A percentile compares a stretch with the other conserved stretches of the same genome.
These are phyloP conservation scores for Tricholoma bakamatsutake DNA, from an alignment of 768 basidiomycete genomes.

Conservation along the genomic window DNA sequence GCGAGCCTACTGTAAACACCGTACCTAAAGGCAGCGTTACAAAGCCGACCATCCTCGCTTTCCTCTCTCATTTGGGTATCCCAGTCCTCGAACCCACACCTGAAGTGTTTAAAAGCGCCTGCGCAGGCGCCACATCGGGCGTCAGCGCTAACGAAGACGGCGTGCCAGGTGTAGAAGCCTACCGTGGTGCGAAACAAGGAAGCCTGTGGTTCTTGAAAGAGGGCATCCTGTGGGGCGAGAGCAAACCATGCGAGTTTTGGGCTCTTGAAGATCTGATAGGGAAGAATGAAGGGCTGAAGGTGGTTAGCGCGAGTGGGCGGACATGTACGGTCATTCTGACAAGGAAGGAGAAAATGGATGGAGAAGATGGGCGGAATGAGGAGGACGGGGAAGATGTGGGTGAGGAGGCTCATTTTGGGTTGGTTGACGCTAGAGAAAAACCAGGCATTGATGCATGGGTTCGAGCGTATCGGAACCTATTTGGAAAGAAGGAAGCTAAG, in stretches of 20 bases:
- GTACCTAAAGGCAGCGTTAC: conserved; percentile 50
- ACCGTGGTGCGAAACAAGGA: conserved; percentile 65
- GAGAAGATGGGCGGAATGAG: conserved; percentile 28
- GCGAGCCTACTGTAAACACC: conserved; percentile 21
- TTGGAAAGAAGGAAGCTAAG: conserved; percentile 37
- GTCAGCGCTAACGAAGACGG: conserved; percentile 34
- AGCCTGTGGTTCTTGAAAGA: conserved; percentile 65
- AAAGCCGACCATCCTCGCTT: conserved; percentile 39
- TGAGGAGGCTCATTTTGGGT: conserved; percentile 61
- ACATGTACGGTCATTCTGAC: conserved; percentile 59
- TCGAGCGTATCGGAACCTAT: conserved; percentile 45
- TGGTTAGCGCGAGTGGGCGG: conserved; percentile 60
- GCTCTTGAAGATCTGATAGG: conserved; percentile 50
- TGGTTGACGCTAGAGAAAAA: conserved; percentile 68
- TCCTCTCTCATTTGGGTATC: conserved; percentile 44
- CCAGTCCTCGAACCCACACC: conserved; percentile 43
- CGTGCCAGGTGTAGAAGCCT: conserved; percentile 62
- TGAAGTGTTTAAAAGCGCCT: conserved; percentile 51
- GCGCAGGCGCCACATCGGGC: conserved; percentile 27
- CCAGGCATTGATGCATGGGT: conserved; percentile 64
- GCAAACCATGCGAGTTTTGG: conserved; percentile 77
- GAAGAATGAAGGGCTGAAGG: conserved; percentile 41
- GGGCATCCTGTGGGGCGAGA: conserved; percentile 71
- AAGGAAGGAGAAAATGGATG: conserved; percentile 24
- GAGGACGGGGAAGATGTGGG: conserved; percentile 38